Percentiles rank a stretch among this genome's conserved stretches.
Conservation (phyloP, 2,329 filamentous ascomycete species). For the Calonectria leucothoes region DNA sequence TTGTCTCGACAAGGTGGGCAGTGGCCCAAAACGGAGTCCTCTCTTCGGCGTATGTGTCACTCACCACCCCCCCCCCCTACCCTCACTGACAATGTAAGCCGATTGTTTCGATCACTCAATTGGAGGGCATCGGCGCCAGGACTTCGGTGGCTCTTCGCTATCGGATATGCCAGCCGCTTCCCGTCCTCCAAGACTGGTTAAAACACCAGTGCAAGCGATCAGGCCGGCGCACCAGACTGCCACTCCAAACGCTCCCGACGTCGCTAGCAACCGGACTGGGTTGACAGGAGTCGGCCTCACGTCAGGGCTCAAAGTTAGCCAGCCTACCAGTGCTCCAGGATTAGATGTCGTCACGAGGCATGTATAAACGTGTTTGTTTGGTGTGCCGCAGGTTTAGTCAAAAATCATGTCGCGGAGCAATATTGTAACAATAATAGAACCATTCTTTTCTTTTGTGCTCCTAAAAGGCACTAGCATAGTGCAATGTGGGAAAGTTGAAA, state of each 20-base stretch:
- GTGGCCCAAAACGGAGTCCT: slow-evolving; percentile 31
- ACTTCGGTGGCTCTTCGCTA: slow-evolving; percentile 16
- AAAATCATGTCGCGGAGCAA: not conserved
- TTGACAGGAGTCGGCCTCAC: slow-evolving; percentile 44
- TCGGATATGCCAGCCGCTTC: slow-evolving; percentile 5
- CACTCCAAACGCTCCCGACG: slow-evolving; percentile 25
- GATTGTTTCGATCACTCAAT: slow-evolving; percentile 16
- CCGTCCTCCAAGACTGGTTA: slow-evolving; percentile 12
- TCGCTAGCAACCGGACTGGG: slow-evolving; percentile 34
- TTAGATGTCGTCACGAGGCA: slow-evolving; percentile 25
- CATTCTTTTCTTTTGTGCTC: not conserved
- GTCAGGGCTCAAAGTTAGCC: slow-evolving; percentile 46
- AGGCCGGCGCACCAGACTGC: slow-evolving; percentile 17
- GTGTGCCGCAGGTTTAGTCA: not conserved
- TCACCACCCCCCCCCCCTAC: no score
- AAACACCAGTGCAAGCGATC: slow-evolving; percentile 21
- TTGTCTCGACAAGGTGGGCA: slow-evolving; percentile 23
- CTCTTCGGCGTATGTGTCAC: slow-evolving; percentile 26
- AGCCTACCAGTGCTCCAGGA: slow-evolving; percentile 32
- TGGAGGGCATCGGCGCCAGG: slow-evolving; percentile 22
- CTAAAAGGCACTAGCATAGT: not conserved
- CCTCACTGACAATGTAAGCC: slow-evolving; percentile 27
- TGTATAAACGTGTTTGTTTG: slow-evolving; percentile 14
- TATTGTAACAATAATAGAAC: not conserved
- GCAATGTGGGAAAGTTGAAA: not conserved